Base-by-base conservation (phyloP, 148 eudicot genomes). In the Tetragonia tetragonoides region DNA sequence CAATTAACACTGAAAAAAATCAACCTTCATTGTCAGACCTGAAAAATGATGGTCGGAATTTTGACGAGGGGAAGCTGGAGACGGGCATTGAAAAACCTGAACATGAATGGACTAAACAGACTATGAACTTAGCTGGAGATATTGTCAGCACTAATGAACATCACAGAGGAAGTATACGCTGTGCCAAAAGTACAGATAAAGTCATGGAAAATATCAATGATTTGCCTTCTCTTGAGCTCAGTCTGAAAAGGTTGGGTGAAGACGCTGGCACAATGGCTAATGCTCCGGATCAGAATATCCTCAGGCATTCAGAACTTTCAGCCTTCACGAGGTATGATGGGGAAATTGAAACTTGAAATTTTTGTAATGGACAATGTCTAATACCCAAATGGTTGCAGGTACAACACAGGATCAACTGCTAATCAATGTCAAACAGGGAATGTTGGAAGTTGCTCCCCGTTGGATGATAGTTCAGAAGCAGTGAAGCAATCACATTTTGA, bases 391-490 rank as follows among this genome's bases (percentile, higher is more conserved):
- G 77, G 16, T 73, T 81, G 77, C 87, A 92, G 97, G 87, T 92
- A 92, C 80, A 83, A 86, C 78, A 83, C 82, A 18, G 79, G 86
- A 59, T 75, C 87, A 68, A 82, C 74, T 68, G 86, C 82, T 75
- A 87, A 83, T 71, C 89, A 77, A 77, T 80, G 91, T 75, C 89
- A 82, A 80, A 84, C 87, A 1, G 93, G 90, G 62, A 90, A 79
- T 78, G 89, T 87, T 14, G 97, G 93, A 67, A 89, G 93, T 84
- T 89, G 91, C 80, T 91, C 93, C 72, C 93, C 92, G 20, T 70
- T 73, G 66, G 87, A 81, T 73, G 81, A 87, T 75, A 89, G 86
- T 79, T 88, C 90, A 54, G 93, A 87, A 80, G 89, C 91, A 68
- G 90, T 81, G 62, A 91, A 89, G 65, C 85, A 80, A 70, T 81